Evolutionary conservation across 768 basidiomycete genomes (phyloP).

Genomic region (Hypsizygus marmoreus): DNA sequence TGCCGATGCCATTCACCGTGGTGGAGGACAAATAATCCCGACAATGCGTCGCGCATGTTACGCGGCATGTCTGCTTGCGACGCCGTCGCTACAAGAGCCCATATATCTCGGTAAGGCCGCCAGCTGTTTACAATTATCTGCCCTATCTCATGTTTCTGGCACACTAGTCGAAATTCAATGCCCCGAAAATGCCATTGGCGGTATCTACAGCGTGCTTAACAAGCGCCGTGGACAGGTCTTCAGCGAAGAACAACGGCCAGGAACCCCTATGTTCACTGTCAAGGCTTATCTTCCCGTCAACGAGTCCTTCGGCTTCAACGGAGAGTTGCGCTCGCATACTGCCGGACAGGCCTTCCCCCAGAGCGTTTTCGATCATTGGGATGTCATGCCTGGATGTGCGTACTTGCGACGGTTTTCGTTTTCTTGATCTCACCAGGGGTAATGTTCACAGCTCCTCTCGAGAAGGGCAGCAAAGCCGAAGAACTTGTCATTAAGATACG

Average conservation of each 20-base stretch:
- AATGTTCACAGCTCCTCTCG: slow-evolving; percentile 60
- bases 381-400: slow-evolving; percentile 80
- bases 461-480: slow-evolving; percentile 92
- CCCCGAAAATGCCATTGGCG: slow-evolving; percentile 97
- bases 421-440: slow-evolving; percentile 7
- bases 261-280: slow-evolving; percentile 99
- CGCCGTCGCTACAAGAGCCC: slow-evolving; percentile 92
- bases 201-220: slow-evolving; percentile 93
- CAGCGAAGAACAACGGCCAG: slow-evolving; percentile 94
- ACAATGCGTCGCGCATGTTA: slow-evolving; percentile 96
- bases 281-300: slow-evolving; percentile 94
- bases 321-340: slow-evolving; percentile 89
- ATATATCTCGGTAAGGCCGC: slow-evolving; percentile 76
- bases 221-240: slow-evolving; percentile 98
- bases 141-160: background rate
- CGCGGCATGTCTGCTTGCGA: slow-evolving; percentile 92
- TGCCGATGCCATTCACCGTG: slow-evolving; percentile 98
- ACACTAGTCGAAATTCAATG: slow-evolving; percentile 93
- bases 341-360: slow-evolving; percentile 99
- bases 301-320: slow-evolving; percentile 98
- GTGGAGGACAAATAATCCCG: slow-evolving; percentile 98
- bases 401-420: slow-evolving; percentile 7
- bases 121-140: background rate
- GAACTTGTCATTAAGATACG: slow-evolving; percentile 82
- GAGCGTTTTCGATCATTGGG: slow-evolving; percentile 92